Percentiles rank a stretch among this genome's conserved stretches.
Evolutionary conservation across 352 stramenopile species (phyloP).

Genomic region (Globisporangium ultimum): DNA sequence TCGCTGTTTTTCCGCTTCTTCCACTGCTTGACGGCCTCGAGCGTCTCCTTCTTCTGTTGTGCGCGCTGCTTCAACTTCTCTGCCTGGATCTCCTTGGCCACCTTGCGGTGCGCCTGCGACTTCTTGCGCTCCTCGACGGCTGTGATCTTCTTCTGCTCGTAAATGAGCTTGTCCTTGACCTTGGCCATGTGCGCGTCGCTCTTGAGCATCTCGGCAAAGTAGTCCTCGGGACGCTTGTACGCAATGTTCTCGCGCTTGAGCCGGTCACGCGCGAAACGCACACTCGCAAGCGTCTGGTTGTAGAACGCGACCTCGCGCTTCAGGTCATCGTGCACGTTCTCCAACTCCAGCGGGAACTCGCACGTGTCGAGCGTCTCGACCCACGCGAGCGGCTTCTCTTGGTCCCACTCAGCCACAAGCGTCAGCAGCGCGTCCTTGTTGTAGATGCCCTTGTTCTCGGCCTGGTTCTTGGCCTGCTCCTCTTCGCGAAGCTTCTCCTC

Average conservation of each 20-base stretch:
- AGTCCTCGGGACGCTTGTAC: constrained; percentile 95
- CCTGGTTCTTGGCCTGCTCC: constrained; percentile 23
- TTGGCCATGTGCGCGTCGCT: constrained; percentile 95
- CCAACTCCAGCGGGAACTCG: constrained; percentile 46
- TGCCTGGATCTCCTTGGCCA: constrained; percentile 91
- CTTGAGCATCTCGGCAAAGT: constrained; percentile 99
- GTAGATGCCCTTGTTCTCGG: constrained; percentile 63
- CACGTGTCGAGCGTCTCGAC: constrained; percentile 82
- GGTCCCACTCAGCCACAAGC: constrained; percentile 56
- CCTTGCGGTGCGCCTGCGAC: constrained; percentile 95
- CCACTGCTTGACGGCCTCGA: constrained; percentile 87
- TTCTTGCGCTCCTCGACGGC: constrained; percentile 97
- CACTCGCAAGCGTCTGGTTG: constrained; percentile 84
- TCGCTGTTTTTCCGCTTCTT: constrained; percentile 84
- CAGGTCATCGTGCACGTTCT: constrained; percentile 85
- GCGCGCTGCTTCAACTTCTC: constrained; percentile 82
- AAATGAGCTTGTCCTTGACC: constrained; percentile 98
- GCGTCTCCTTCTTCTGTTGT: constrained; percentile 86
- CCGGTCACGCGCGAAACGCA: constrained; percentile 68
- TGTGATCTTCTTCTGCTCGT: constrained; percentile 99
- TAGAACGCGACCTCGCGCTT: constrained; percentile 97
- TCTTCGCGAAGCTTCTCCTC: constrained; percentile 63
- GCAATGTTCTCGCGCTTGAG: constrained; percentile 70
- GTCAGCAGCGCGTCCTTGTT: constrained; percentile 65
- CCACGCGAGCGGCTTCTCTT: constrained; percentile 53